Base-by-base conservation (phyloP, 2,329 filamentous ascomycete genomes). In the Monosporascus ibericus region DNA sequence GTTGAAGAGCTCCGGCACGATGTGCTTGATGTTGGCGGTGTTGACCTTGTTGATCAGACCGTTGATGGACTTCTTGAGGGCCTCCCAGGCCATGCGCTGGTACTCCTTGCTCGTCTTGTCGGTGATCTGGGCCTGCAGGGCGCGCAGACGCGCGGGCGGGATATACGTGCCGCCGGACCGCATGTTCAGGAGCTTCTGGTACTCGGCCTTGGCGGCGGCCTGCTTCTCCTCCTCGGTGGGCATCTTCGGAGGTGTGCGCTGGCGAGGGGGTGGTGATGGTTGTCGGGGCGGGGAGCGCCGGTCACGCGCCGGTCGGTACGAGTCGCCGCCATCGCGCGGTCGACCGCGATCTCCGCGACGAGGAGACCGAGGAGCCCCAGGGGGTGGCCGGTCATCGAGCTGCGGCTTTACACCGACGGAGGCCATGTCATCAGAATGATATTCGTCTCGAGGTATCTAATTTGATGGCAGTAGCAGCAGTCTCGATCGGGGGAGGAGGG, bases 21-120 rank as follows among this genome's bases (percentile, higher is more conserved):
- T 96, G 66, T 88, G 82, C 72, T 99, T 97, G 79, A 99, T 97
- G 70, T 99, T 99, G 36, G 88, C 90, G 52, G 92, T 89, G 72
- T 97, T 97, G 77, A 96, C 88, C 77, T 99, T 99, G 80, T 99
- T 99, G 79, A 99, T 96, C 59, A 99, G 75, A 63, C 94, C 94
- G 68, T 99, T 97, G 73, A 99, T 96, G 48, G 89, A 94, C 77
- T 99, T 99, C 76, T 99, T 99, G 65, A 99, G 76, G 14, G 92
- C 92, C 72, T 99, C 94, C 94, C 94, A 99, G 8, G 92, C 91
- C 90, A 99, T 95, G 63, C 94, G 89, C 79, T 97, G 94, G 68
- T 96, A 97, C 73, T 97, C 94, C 72, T 96, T 95, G 71, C 87
- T 95, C 51, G 82, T 86, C 77, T 95, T 96, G 74, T 99, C 94